Conservation (phyloP, 352 stramenopile genomes). For the Globisporangium takayamanum region DNA sequence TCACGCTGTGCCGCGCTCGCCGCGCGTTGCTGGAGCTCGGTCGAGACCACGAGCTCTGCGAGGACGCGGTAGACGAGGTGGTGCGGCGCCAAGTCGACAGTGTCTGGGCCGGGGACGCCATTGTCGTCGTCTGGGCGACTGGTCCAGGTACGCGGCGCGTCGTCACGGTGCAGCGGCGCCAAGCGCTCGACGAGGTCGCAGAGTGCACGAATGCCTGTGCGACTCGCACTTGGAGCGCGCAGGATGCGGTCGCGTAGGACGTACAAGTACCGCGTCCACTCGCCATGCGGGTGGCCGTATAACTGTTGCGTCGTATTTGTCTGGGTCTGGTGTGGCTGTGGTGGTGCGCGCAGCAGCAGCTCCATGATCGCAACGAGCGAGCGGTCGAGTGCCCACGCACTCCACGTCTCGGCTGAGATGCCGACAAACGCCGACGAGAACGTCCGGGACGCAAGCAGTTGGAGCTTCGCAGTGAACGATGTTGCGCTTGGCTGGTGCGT, state of each 20-base stretch:
- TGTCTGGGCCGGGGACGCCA: no score
- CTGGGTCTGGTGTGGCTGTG: neutral
- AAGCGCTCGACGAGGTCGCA: constrained; percentile 28
- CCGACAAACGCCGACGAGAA: constrained; percentile 40
- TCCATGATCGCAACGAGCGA: constrained; percentile 27
- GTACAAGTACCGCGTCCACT: constrained; percentile 59
- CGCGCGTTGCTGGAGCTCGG: constrained; percentile 32
- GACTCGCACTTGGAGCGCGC: constrained; percentile 25
- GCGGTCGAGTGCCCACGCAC: constrained; percentile 35
- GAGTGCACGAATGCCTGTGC: constrained; percentile 24
- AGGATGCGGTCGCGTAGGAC: constrained; percentile 46
- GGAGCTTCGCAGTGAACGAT: constrained; percentile 22
- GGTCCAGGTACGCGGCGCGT: no score
- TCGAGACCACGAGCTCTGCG: constrained; percentile 45
- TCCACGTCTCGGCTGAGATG: constrained; percentile 42
- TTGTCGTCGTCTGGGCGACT: no score
- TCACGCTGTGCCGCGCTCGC: constrained; percentile 28
- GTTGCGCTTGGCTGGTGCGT: neutral
- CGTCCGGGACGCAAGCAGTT: constrained; percentile 29
- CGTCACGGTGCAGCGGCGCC: constrained; percentile 1
- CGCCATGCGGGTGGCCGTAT: constrained; percentile 12
- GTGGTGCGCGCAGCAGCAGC: constrained; percentile 6
- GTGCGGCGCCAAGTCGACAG: constrained; percentile 11
- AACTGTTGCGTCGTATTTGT: constrained; percentile 4
- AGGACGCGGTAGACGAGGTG: constrained; percentile 44